A percentile compares a stretch with the other conserved stretches of the same genome.
Conservation (phyloP, 2,329 filamentous ascomycete species). For the Bipolaris gigantea region DNA sequence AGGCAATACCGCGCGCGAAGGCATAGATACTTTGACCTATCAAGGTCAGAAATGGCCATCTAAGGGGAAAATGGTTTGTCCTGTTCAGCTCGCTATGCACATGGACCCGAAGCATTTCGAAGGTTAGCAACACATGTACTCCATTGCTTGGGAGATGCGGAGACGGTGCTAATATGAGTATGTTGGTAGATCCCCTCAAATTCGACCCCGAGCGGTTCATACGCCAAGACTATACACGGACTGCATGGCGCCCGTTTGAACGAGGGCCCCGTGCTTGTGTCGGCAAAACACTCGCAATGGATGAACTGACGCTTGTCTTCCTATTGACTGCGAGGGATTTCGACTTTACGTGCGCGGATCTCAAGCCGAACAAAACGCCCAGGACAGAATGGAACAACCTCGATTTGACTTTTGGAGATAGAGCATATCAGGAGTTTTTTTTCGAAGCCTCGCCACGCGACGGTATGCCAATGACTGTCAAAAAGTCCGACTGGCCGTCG, state of each 20-base stretch:
- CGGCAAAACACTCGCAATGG: constrained; percentile 59
- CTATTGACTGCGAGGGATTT: constrained; percentile 55
- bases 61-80: constrained; percentile 49
- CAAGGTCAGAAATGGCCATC: constrained; percentile 50
- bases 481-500: constrained; percentile 18
- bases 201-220: constrained; percentile 44
- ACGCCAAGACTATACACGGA: constrained; percentile 47
- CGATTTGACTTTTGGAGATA: constrained; percentile 36
- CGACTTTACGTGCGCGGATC: constrained; percentile 46
- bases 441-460: constrained; percentile 39
- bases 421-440: constrained; percentile 35
- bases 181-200: constrained; percentile 5
- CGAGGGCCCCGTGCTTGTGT: constrained; percentile 59
- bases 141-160: not conserved
- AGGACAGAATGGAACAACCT: constrained; percentile 31
- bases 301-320: constrained; percentile 56
- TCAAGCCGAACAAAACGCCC: constrained; percentile 33
- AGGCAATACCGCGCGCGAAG: constrained; percentile 49
- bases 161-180: not conserved
- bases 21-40: constrained; percentile 44
- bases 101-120: constrained; percentile 28
- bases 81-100: constrained; percentile 46
- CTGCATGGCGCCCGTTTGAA: constrained; percentile 60
- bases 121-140: constrained; percentile 12
- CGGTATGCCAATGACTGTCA: constrained; percentile 39